Conservation (phyloP, 164 flowering plant genomes). For the Berberis vulgaris region DNA sequence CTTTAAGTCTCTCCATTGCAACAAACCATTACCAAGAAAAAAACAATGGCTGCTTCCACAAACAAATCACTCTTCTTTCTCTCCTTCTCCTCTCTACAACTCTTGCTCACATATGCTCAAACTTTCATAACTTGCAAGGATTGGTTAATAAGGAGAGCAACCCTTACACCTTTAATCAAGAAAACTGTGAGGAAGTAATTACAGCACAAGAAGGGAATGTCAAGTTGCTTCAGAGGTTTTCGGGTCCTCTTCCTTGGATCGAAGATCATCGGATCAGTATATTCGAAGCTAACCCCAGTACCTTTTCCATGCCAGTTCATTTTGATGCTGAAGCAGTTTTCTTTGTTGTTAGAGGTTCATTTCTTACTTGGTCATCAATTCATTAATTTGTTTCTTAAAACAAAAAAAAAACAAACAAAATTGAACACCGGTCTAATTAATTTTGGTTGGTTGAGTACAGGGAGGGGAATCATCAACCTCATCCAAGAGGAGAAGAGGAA, state of each 20-base stretch:
- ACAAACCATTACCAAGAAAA: no score
- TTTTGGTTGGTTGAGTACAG: neutral
- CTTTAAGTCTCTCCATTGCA: no score
- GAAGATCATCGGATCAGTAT: neutral
- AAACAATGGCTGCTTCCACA: no score
- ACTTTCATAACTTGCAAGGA: no score
- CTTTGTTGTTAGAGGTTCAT: neutral
- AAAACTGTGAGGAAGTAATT: neutral
- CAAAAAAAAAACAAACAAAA: neutral
- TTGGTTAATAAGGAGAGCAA: neutral
- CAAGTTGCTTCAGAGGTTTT: neutral
- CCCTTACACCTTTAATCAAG: neutral
- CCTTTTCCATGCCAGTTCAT: neutral
- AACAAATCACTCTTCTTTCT: no score
- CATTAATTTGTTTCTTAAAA: neutral
- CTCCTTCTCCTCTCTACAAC: no score
- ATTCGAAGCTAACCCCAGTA: conserved; percentile 4
- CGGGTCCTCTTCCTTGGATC: neutral
- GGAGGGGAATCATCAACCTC: neutral
- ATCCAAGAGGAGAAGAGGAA: neutral
- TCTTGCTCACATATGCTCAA: no score
- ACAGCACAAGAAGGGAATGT: neutral
- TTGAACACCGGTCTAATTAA: neutral
- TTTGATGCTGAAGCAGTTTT: conserved; percentile 1
- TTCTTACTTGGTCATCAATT: neutral